A percentile compares a stretch with the other conserved stretches of the same genome.
Conservation (phyloP, 2,329 filamentous ascomycete genomes). For the Verticillium albo-atrum region DNA sequence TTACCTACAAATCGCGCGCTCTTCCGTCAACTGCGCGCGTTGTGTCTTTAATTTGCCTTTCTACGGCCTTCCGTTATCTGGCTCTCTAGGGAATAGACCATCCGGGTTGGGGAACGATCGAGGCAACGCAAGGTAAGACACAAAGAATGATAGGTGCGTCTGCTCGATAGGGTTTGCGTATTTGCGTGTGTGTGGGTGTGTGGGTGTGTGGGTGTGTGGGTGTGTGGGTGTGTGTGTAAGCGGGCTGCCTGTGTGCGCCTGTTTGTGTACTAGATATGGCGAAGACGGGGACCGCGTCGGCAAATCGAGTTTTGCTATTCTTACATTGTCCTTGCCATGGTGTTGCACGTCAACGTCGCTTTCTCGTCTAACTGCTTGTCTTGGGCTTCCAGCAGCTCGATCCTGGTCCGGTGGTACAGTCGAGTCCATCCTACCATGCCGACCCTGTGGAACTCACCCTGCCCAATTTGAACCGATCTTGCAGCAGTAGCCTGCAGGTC, state of each 20-base stretch:
- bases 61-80: not conserved
- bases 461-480: too few relatives aligned
- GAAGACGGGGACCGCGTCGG: not conserved
- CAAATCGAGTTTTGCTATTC: not conserved
- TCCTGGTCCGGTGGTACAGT: too few relatives aligned
- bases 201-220: not conserved
- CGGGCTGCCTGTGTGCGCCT: not conserved
- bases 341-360: not conserved
- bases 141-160: not conserved
- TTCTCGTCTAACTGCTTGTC: too few relatives aligned
- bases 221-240: not conserved
- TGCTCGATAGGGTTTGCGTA: too few relatives aligned
- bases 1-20: constrained; percentile 3
- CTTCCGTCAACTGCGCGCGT: not conserved
- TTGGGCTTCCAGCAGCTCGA: too few relatives aligned
- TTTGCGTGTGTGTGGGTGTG: not conserved
- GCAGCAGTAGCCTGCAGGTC: too few relatives aligned
- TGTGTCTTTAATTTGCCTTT: not conserved
- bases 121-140: not conserved
- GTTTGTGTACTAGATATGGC: constrained; percentile 2
- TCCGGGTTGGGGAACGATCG: not conserved
- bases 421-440: too few relatives aligned
- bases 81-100: not conserved
- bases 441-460: too few relatives aligned
- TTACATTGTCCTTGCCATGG: not conserved